These are phyloP conservation scores for Cyclotella kingstonii DNA, from an alignment of 108 stramenopile genomes.

Conservation along the genomic window DNA sequence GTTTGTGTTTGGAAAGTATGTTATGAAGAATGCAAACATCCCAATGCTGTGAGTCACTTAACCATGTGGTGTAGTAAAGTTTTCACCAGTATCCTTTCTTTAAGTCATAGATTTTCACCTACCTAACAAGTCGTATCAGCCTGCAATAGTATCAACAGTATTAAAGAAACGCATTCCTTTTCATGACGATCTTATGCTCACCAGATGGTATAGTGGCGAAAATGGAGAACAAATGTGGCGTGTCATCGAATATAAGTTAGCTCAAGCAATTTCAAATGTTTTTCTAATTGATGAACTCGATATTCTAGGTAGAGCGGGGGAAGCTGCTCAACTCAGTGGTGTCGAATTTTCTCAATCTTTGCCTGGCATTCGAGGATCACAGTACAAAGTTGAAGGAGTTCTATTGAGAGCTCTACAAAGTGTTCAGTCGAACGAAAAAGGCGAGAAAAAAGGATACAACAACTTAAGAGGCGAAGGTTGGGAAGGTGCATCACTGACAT, in stretches of 20 bases:
- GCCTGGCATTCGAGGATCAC: conserved; percentile 80
- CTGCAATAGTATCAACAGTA: conserved; percentile 77
- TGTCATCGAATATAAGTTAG: conserved; percentile 68
- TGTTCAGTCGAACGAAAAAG: conserved; percentile 75
- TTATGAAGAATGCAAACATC: conserved; percentile 86
- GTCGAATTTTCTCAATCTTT: conserved; percentile 88
- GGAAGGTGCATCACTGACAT: conserved; percentile 19
- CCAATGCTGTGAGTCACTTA: conserved; percentile 50
- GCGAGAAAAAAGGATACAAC: conserved; percentile 59
- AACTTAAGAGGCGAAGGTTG: conserved; percentile 7
- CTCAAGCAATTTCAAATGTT: conserved; percentile 63
- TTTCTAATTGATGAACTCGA: conserved; percentile 83
- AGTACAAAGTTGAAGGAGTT: conserved; percentile 88
- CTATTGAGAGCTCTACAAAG: conserved; percentile 80
- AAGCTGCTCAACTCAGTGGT: conserved; percentile 86
- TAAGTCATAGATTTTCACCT: no score
- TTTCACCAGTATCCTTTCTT: no score
- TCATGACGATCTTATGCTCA: conserved; percentile 73
- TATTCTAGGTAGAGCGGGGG: conserved; percentile 87
- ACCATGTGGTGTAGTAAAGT: no score
- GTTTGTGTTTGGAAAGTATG: conserved; percentile 78
- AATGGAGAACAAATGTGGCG: conserved; percentile 68
- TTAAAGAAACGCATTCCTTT: conserved; percentile 71
- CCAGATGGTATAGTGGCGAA: conserved; percentile 67
- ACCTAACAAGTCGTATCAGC: conserved; percentile 66